Base-by-base conservation (phyloP, 768 basidiomycete genomes). In the Mycena alexandri region DNA sequence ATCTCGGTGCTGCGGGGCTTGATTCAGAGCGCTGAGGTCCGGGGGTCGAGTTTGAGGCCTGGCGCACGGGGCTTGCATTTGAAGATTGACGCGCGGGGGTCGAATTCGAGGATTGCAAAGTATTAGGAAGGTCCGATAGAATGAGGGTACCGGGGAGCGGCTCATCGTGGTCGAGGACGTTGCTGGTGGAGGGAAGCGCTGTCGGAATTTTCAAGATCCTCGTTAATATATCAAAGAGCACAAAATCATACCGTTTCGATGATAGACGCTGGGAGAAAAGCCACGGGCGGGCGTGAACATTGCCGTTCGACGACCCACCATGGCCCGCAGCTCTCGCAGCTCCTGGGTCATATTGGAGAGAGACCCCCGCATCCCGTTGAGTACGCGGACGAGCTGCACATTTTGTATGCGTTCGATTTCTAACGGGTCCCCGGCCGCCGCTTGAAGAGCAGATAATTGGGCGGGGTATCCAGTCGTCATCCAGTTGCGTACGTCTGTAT, bases 401-500 rank as follows among this genome's bases (percentile, higher is more conserved):
- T 64, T 56, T 16, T 64, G 63, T 19, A 64, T 54, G 17, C 54
- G 44, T 7, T 41, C 25, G 0, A 64, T 22, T 22, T 64, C 54
- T 16, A 57, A 17, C 0, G 63, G 58, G 29, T 36, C 46, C 2
- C 62, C 61, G 2, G 21, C 54, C 34, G 42, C 43, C 11, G 58
- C 69, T 16, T 55, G 29, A 2, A 70, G 61, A 0, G 12, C 16
- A 11, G 51, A 22, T 8, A 69, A 36, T 21, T 69, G n/a, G 11
- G 33, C 8, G 13, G 59, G 69, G 47, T 56, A 72, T 8, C 5
- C 41, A 0, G 46, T 63, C 24, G 24, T 19, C 69, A 70, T 68
- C 67, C 69, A 72, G 17, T 44, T 38, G 13, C 41, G 34, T 17
- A 72, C 69, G 34, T 71, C 69, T 16, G 34, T 11, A 9, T 44